Conservation (phyloP, 352 stramenopile species). For the Phytophthora melonis region DNA sequence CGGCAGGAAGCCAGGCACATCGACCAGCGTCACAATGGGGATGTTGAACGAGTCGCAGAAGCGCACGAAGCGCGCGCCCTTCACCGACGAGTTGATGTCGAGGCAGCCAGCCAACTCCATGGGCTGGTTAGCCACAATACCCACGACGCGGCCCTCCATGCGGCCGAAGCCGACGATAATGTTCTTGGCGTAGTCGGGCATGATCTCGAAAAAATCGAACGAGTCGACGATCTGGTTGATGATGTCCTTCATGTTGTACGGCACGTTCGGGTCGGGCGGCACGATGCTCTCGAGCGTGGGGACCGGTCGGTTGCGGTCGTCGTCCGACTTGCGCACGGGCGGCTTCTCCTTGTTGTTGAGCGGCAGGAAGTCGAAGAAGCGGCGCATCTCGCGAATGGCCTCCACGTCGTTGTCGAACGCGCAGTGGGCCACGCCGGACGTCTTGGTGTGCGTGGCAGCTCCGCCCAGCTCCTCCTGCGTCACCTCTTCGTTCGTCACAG, state of each 20-base stretch:
- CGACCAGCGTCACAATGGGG: slow-evolving; percentile 97
- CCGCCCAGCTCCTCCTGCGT: slow-evolving; percentile 96
- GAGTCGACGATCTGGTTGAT: slow-evolving; percentile 96
- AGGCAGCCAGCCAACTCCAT: slow-evolving; percentile 97
- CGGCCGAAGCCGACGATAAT: slow-evolving; percentile 97
- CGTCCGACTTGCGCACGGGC: slow-evolving; percentile 79
- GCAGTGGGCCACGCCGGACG: slow-evolving; percentile 95
- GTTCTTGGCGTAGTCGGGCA: slow-evolving; percentile 97
- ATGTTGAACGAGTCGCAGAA: slow-evolving; percentile 99
- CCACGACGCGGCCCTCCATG: slow-evolving; percentile 97
- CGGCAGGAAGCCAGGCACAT: slow-evolving; percentile 98
- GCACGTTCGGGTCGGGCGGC: slow-evolving; percentile 96
- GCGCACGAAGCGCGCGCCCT: slow-evolving; percentile 97
- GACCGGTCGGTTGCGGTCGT: slow-evolving; percentile 89
- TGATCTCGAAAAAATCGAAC: slow-evolving; percentile 97
- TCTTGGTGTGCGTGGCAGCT: slow-evolving; percentile 95
- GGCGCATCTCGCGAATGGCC: slow-evolving; percentile 93
- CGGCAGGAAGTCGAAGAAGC: slow-evolving; percentile 97
- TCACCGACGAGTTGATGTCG: slow-evolving; percentile 97
- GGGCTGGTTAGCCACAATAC: slow-evolving; percentile 98
- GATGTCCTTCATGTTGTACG: slow-evolving; percentile 99
- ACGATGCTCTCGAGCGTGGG: slow-evolving; percentile 94
- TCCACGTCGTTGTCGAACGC: slow-evolving; percentile 98
- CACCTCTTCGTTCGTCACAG: slow-evolving; percentile 97
- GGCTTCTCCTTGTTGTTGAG: slow-evolving; percentile 93